A percentile compares a stretch with the other conserved stretches of the same genome.
Conservation (phyloP, 2,329 filamentous ascomycete species). For the Thielaviopsis cerberus region DNA sequence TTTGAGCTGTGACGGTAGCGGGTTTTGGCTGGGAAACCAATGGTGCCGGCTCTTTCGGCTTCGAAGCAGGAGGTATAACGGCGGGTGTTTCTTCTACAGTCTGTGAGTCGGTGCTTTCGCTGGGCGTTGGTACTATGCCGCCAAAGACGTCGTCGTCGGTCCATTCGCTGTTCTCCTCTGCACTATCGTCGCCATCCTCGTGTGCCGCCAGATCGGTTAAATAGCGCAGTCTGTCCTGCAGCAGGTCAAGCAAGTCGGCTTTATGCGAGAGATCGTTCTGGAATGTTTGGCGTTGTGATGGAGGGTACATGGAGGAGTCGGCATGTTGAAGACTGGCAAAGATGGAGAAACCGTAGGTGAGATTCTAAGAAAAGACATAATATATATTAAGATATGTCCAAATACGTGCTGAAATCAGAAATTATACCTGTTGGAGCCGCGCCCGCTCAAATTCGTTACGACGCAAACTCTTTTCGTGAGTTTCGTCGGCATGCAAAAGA, state of each 20-base stretch:
- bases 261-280: neutral
- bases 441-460: slow-evolving; percentile 10
- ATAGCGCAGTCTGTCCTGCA: slow-evolving; percentile 2
- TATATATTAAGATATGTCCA: neutral
- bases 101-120: slow-evolving; percentile 29
- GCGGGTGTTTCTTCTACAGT: slow-evolving; percentile 4
- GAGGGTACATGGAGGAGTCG: neutral
- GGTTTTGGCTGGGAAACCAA: neutral
- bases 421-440: slow-evolving; percentile 4
- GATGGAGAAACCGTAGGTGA: slow-evolving; percentile 2
- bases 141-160: slow-evolving; percentile 40
- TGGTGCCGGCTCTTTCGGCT: neutral
- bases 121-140: slow-evolving; percentile 35
- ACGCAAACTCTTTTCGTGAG: slow-evolving; percentile 25
- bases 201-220: slow-evolving; percentile 14
- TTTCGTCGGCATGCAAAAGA: slow-evolving; percentile 42
- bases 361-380: neutral
- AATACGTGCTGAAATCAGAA: neutral
- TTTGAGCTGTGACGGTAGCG: neutral
- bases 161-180: slow-evolving; percentile 26
- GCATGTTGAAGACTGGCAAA: neutral
- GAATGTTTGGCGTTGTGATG: neutral
- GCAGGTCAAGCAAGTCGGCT: slow-evolving; percentile 1
- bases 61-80: neutral
- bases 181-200: slow-evolving; percentile 16